A percentile compares a stretch with the other conserved stretches of the same genome.
phyloP scores from a whole-genome alignment of 2,329 filamentous ascomycete genomes.

The Sarocladium oryzae region DNA sequence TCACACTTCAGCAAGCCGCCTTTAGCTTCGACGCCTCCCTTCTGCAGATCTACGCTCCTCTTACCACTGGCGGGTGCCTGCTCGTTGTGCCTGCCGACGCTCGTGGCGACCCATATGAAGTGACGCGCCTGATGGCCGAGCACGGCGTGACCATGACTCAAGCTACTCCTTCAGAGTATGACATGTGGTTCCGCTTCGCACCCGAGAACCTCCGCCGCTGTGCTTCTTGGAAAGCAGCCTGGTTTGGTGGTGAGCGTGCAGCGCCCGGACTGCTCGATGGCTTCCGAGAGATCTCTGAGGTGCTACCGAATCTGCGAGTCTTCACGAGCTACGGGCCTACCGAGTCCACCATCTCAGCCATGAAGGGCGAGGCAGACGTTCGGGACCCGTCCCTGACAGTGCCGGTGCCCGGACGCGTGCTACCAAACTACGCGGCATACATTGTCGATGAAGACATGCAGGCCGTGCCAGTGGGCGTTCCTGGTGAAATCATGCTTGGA shows the following conservation, averaged over 20 bases:
- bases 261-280: conserved; percentile 11
- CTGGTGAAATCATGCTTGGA: background rate
- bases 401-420: background rate
- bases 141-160: conserved; percentile 22
- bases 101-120: conserved; percentile 25
- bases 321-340: conserved; percentile 10
- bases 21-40: conserved; percentile 33
- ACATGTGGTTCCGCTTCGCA: conserved; percentile 21
- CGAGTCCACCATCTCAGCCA: background rate
- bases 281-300: conserved; percentile 10
- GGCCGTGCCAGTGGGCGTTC: background rate
- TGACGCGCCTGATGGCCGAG: conserved; percentile 28
- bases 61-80: conserved; percentile 28
- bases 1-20: conserved; percentile 29
- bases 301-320: background rate
- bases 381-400: background rate
- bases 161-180: conserved; percentile 35
- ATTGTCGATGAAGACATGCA: background rate
- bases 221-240: conserved; percentile 2
- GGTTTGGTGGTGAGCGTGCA: conserved; percentile 21
- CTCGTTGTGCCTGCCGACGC: conserved; percentile 19
- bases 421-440: background rate
- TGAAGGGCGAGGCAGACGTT: conserved; percentile 6
- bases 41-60: conserved; percentile 25
- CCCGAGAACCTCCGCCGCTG: conserved; percentile 9